Percentiles rank a stretch among this genome's conserved stretches.
Evolutionary conservation across 257 asterid species (phyloP).

Genomic region (Capsicum pubescens): DNA sequence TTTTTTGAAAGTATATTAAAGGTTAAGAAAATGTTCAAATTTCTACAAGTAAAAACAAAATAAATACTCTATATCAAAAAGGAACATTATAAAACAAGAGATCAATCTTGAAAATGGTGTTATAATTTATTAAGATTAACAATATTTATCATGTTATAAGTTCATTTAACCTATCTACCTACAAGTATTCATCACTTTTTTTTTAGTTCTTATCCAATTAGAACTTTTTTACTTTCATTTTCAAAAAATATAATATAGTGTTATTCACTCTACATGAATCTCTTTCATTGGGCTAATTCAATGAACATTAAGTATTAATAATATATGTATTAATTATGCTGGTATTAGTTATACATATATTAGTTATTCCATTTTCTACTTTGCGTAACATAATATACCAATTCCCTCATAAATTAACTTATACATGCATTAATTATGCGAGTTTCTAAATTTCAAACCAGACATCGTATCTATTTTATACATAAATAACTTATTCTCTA

Average conservation of each 20-base stretch:
- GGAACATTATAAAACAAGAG: background rate
- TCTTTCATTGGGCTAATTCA: background rate
- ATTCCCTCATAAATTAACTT: too few species aligned
- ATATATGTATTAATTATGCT: too few species aligned
- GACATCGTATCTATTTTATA: too few species aligned
- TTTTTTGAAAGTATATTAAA: background rate
- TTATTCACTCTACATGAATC: background rate
- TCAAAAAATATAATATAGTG: background rate
- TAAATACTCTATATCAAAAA: background rate
- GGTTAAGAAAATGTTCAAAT: background rate
- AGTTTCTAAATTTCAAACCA: too few species aligned
- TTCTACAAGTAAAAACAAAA: background rate
- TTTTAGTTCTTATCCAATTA: background rate
- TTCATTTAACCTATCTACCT: background rate
- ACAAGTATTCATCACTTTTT: background rate
- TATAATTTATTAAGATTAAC: background rate
- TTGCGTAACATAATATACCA: too few species aligned
- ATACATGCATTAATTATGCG: too few species aligned
- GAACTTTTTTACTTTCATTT: background rate
- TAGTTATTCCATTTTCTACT: too few species aligned
- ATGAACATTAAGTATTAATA: background rate
- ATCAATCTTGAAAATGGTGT: constrained; percentile 22
- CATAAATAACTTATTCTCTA: too few species aligned
- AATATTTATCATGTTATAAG: constrained; percentile 1
- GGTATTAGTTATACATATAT: too few species aligned